Evolutionary conservation across 768 basidiomycete genomes (phyloP), one percentile per base, ranked within the genome.

Genomic region (Exidia glandulosa): DNA sequence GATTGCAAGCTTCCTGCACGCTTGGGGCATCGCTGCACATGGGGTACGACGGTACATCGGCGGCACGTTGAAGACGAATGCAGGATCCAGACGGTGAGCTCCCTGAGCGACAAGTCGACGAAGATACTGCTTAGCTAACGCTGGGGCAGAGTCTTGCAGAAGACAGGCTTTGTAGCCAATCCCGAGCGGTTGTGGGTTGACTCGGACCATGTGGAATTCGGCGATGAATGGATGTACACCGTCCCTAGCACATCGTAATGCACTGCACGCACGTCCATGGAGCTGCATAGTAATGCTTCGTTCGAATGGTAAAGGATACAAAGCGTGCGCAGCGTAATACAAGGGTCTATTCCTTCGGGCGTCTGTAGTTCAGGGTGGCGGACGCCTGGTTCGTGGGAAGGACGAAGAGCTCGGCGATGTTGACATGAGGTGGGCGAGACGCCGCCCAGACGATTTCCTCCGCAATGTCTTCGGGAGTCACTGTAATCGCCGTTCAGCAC

Each of bases 381-480:
- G 79, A 77, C 32, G 89, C 89, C 74, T 91, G 89, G 69, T 89
- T 89, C 32, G 86, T 85, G 2, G 89, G 89, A 65, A 90, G 81
- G 52, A 91, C 78, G 59, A 83, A 81, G 13, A 89, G 72, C 67
- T 93, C 87, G 1, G 90, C 92, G 48, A 97, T 79, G 69, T 97
- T 94, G 50, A 97, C 90, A 68, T 95, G 94, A 41, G 89, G 79
- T 10, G 94, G 94, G 45, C 94, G 85, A 10, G 88, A 80, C 23
- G 96, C 95, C 13, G 86, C 86, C 95, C 95, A 99, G 23, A 95
- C 93, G 67, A 99, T 94, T 73, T 98, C 94, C 70, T 99, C 96
- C 1, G 96, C 96, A 54, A 97, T 87, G 68, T 97, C 94, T 61
- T 86, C 79, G 6, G 86, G 84, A 5, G 81, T 79, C 71, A 95